Conservation (phyloP, 768 basidiomycete species). For the Collybiopsis confluens region DNA sequence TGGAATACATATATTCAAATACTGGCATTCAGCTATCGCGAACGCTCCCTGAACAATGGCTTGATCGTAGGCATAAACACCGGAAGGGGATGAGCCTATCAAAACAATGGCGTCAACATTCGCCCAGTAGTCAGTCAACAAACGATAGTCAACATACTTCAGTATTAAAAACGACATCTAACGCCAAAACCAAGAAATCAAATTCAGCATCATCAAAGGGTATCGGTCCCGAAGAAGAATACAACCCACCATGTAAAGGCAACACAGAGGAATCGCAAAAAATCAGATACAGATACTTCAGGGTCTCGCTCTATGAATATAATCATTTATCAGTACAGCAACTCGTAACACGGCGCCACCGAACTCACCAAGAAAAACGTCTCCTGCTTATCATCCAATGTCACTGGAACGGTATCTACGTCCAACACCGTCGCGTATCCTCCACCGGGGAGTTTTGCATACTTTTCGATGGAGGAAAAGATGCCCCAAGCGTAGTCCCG, state of each 20-base stretch:
- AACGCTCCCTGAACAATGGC: slow-evolving; percentile 31
- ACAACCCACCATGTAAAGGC: slow-evolving; percentile 49
- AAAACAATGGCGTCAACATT: not conserved
- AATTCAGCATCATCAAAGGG: slow-evolving; percentile 8
- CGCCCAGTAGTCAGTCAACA: not conserved
- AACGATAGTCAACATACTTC: slow-evolving; percentile 41
- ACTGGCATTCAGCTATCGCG: no score
- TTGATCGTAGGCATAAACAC: slow-evolving; percentile 49
- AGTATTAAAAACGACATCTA: slow-evolving; percentile 76
- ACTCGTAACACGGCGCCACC: no score
- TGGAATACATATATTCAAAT: no score
- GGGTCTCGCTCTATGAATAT: slow-evolving; percentile 60
- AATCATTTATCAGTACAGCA: no score
- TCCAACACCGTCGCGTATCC: slow-evolving; percentile 67
- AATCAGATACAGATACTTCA: slow-evolving; percentile 72
- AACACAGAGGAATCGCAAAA: slow-evolving; percentile 60
- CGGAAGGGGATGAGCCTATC: slow-evolving; percentile 65
- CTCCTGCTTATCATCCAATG: slow-evolving; percentile 70
- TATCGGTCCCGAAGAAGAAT: not conserved
- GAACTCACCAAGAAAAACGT: slow-evolving; percentile 70
- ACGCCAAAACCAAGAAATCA: not conserved
- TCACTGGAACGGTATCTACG: slow-evolving; percentile 58
- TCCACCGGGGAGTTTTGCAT: slow-evolving; percentile 53
- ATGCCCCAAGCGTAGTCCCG: slow-evolving; percentile 70
- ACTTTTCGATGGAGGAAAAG: slow-evolving; percentile 65